Conservation (phyloP, 73 alveolate genomes). For the Tetrahymena borealis region DNA sequence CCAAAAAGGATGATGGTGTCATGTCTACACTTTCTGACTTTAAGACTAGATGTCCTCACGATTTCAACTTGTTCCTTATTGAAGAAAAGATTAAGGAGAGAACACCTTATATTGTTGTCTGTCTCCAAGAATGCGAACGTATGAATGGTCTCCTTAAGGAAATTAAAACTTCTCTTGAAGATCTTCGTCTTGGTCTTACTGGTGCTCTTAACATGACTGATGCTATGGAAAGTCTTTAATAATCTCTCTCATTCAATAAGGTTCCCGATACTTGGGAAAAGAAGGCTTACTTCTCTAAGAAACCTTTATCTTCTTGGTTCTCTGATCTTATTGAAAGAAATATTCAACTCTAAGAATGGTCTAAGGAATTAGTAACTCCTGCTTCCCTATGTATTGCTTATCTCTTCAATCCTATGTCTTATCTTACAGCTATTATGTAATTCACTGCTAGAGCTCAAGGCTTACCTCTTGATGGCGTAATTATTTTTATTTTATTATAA, state of each 20-base stretch:
- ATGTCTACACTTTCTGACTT: constrained; percentile 73
- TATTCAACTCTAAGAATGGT: constrained; percentile 89
- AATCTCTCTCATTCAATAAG: constrained; percentile 77
- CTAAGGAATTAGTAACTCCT: constrained; percentile 85
- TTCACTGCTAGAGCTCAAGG: constrained; percentile 84
- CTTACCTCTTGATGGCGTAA: constrained; percentile 92
- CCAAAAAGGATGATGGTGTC: constrained; percentile 16
- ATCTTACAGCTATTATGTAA: constrained; percentile 93
- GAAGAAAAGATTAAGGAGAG: constrained; percentile 64
- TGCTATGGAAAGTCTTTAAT: constrained; percentile 92
- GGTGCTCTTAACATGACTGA: constrained; percentile 99
- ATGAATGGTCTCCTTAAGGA: constrained; percentile 88
- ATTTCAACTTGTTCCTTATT: constrained; percentile 68
- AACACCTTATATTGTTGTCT: constrained; percentile 94
- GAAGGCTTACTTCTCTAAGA: constrained; percentile 96
- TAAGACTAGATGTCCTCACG: constrained; percentile 83
- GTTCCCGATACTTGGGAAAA: constrained; percentile 97
- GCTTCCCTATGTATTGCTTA: constrained; percentile 82
- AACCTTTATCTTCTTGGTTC: constrained; percentile 97
- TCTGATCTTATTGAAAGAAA: constrained; percentile 80
- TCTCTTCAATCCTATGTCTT: constrained; percentile 97
- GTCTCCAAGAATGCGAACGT: constrained; percentile 97
- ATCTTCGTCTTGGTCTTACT: constrained; percentile 97
- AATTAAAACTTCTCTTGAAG: constrained; percentile 88
- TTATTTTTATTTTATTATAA: constrained; percentile 12